Conservation (phyloP, 768 basidiomycete species). For the Podaxis pistillaris region DNA sequence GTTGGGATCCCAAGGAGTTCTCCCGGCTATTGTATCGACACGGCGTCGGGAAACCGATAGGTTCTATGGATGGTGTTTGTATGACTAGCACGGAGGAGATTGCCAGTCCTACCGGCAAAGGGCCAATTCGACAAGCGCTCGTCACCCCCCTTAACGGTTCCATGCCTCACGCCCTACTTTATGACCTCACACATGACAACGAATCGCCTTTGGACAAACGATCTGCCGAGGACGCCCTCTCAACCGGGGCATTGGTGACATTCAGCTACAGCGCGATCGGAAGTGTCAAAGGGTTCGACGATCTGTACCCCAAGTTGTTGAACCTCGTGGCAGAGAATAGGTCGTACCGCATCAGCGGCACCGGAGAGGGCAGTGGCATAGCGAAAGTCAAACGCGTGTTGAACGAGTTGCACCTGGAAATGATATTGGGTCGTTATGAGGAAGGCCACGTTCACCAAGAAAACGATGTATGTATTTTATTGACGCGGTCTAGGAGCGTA, state of each 20-base stretch:
- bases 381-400: constrained; percentile 65
- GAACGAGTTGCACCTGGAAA: constrained; percentile 88
- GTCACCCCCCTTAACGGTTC: constrained; percentile 85
- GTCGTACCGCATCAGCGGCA: constrained; percentile 66
- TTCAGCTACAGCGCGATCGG: constrained; percentile 89
- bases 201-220: constrained; percentile 89
- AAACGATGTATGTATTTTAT: constrained; percentile 70
- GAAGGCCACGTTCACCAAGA: constrained; percentile 98
- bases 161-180: constrained; percentile 87
- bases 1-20: constrained; percentile 84
- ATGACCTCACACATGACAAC: constrained; percentile 97
- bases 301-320: constrained; percentile 92
- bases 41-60: constrained; percentile 92
- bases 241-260: constrained; percentile 88
- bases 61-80: constrained; percentile 93
- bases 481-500: not conserved
- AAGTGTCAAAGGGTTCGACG: constrained; percentile 96
- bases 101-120: constrained; percentile 79
- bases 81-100: constrained; percentile 75
- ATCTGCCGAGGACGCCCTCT: constrained; percentile 92
- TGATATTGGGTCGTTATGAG: constrained; percentile 81
- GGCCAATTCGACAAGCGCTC: constrained; percentile 67
- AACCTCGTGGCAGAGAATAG: constrained; percentile 86
- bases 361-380: constrained; percentile 56
- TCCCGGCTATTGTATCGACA: constrained; percentile 86